A percentile compares a stretch with the other conserved stretches of the same genome.
phyloP scores from a whole-genome alignment of 495 filamentous ascomycete genomes.

The Aspergillus nidulans region DNA sequence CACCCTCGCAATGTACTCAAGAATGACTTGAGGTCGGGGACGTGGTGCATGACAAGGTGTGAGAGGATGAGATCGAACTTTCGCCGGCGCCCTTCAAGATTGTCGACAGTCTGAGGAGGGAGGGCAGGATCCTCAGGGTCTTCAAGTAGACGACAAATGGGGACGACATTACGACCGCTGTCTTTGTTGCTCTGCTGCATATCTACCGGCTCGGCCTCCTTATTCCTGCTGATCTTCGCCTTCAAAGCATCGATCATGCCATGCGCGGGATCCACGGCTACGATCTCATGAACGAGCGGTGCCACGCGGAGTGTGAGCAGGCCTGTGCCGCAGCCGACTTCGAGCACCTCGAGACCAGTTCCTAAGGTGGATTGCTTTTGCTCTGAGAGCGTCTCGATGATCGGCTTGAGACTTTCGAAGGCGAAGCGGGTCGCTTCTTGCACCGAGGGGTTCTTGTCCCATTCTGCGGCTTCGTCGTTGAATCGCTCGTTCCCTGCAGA shows the following conservation, averaged over 20 bases:
- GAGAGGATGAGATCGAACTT: slow-evolving; percentile 46
- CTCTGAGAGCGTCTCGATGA: neutral
- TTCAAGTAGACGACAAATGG: slow-evolving; percentile 26
- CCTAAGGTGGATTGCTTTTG: neutral
- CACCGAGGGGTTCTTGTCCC: slow-evolving; percentile 19
- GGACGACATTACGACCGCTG: neutral
- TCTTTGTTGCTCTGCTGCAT: slow-evolving; percentile 11
- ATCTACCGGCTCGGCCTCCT: slow-evolving; percentile 2
- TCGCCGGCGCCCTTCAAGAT: slow-evolving; percentile 8
- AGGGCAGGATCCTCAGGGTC: slow-evolving; percentile 30
- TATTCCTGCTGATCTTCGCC: slow-evolving; percentile 26
- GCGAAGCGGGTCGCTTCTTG: slow-evolving; percentile 17
- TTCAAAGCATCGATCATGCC: slow-evolving; percentile 51
- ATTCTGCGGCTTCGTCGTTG: slow-evolving; percentile 21
- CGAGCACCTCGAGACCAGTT: slow-evolving; percentile 37
- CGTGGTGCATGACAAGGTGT: slow-evolving; percentile 53
- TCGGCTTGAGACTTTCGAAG: slow-evolving; percentile 13
- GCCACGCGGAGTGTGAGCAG: slow-evolving; percentile 46
- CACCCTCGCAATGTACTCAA: slow-evolving; percentile 38
- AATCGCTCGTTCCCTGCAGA: slow-evolving; percentile 18
- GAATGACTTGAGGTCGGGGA: slow-evolving; percentile 38
- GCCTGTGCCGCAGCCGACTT: slow-evolving; percentile 56
- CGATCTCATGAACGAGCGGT: slow-evolving; percentile 31
- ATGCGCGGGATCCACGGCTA: slow-evolving; percentile 45
- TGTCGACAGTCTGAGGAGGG: neutral